Percentiles rank a stretch among this genome's conserved stretches.
Evolutionary conservation across 2,329 filamentous ascomycete species (phyloP).

Genomic region (Phoma herbarum): DNA sequence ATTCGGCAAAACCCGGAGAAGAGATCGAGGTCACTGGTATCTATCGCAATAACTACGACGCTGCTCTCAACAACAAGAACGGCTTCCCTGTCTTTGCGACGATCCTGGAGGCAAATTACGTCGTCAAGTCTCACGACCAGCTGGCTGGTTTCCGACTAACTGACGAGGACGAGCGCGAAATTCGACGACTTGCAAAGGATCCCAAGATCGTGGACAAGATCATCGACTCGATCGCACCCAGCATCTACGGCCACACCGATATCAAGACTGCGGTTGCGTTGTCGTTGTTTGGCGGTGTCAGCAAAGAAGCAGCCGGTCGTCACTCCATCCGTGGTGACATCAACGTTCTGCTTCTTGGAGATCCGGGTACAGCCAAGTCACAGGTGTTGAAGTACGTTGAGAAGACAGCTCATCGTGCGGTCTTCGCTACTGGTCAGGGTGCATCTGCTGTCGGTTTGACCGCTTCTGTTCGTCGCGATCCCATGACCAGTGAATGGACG

Average conservation of each 20-base stretch:
- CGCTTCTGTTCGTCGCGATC: constrained; percentile 93
- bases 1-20: constrained; percentile 94
- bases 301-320: constrained; percentile 86
- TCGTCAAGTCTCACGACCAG: constrained; percentile 97
- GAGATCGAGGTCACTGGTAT: constrained; percentile 97
- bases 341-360: constrained; percentile 94
- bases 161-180: constrained; percentile 91
- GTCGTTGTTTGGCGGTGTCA: constrained; percentile 92
- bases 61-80: constrained; percentile 97
- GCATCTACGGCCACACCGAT: constrained; percentile 95
- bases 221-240: constrained; percentile 90
- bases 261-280: constrained; percentile 97
- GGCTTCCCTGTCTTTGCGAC: constrained; percentile 98
- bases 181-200: constrained; percentile 86
- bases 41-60: constrained; percentile 98
- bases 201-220: constrained; percentile 93
- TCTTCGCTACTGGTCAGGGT: constrained; percentile 97
- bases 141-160: constrained; percentile 95
- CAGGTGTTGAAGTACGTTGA: constrained; percentile 98
- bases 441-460: constrained; percentile 97
- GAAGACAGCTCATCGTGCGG: constrained; percentile 94
- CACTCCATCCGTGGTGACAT: constrained; percentile 96
- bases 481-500: constrained; percentile 96
- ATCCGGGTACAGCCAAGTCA: constrained; percentile 97
- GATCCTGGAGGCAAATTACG: constrained; percentile 95